phyloP scores from a whole-genome alignment of 441 rosid species.

The Croton setiger region DNA sequence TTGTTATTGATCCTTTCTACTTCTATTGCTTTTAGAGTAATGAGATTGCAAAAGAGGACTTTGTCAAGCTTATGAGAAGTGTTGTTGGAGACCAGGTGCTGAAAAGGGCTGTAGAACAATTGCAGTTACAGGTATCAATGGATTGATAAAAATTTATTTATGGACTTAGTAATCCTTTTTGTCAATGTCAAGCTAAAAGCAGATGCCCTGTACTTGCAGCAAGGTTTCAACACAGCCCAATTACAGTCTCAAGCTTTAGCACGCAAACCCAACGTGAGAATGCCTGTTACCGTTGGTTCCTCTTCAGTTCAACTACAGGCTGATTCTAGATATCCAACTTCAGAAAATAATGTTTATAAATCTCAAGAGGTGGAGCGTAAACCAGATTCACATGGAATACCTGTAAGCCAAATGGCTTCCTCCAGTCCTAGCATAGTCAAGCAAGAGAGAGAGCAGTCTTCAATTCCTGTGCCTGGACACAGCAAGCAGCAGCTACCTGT shows the following conservation, averaged over 20 bases:
- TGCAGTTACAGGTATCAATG: slow-evolving; percentile 52
- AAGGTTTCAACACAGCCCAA: slow-evolving; percentile 46
- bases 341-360: slow-evolving; percentile 47
- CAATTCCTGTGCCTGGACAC: slow-evolving; percentile 54
- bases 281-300: slow-evolving; percentile 41
- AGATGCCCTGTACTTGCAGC: slow-evolving; percentile 34
- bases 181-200: slow-evolving; percentile 23
- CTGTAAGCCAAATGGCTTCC: slow-evolving; percentile 47
- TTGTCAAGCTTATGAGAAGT: slow-evolving; percentile 72
- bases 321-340: slow-evolving; percentile 35
- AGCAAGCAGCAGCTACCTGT: slow-evolving; percentile 63
- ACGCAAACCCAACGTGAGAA: slow-evolving; percentile 37
- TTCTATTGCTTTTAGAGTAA: slow-evolving; percentile 57
- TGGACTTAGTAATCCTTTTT: slow-evolving; percentile 8
- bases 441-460: slow-evolving; percentile 45
- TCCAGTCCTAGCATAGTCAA: slow-evolving; percentile 34
- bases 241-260: slow-evolving; percentile 47
- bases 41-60: slow-evolving; percentile 76
- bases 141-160: not conserved
- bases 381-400: slow-evolving; percentile 53
- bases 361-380: slow-evolving; percentile 40
- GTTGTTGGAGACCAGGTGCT: slow-evolving; percentile 89
- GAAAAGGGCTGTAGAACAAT: slow-evolving; percentile 60
- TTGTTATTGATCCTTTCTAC: slow-evolving; percentile 21
- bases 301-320: slow-evolving; percentile 36